Percentiles rank a stretch among this genome's conserved stretches.
Evolutionary conservation across 495 filamentous ascomycete genomes (phyloP).

Genomic region (Aspergillus saccharolyticus): DNA sequence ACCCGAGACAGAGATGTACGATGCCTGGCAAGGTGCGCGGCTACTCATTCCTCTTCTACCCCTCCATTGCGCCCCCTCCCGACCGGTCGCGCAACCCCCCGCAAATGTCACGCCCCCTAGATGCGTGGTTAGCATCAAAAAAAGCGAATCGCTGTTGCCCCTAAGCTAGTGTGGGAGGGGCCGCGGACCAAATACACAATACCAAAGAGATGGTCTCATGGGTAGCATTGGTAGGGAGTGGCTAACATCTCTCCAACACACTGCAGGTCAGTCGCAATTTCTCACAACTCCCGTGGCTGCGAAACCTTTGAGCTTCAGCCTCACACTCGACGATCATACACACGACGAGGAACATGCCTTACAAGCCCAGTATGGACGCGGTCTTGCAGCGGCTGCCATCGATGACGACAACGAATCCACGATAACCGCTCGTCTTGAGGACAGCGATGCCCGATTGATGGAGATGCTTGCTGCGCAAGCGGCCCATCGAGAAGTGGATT

Average conservation of each 20-base stretch:
- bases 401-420: conserved; percentile 59
- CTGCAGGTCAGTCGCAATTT: conserved; percentile 86
- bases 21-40: conserved; percentile 90
- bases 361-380: conserved; percentile 34
- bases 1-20: conserved; percentile 90
- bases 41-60: background rate
- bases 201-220: background rate
- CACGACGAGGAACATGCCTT: conserved; percentile 40
- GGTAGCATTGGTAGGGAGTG: background rate
- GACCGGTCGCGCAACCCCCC: background rate
- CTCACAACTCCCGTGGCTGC: conserved; percentile 78
- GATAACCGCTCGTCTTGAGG: conserved; percentile 57
- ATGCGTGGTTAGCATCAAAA: background rate
- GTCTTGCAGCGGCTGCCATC: conserved; percentile 31
- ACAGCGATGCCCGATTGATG: conserved; percentile 83
- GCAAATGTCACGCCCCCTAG: background rate
- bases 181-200: background rate
- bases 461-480: conserved; percentile 96
- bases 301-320: conserved; percentile 77
- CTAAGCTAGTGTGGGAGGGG: background rate
- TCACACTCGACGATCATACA: conserved; percentile 69
- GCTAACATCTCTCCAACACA: conserved; percentile 11
- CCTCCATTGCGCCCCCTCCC: background rate
- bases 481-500: conserved; percentile 67
- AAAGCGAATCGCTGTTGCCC: too few relatives aligned